A percentile compares a stretch with the other conserved stretches of the same genome.
Evolutionary conservation across 2,329 filamentous ascomycete genomes (phyloP).

Genomic region (Pestalotiopsis sp.): DNA sequence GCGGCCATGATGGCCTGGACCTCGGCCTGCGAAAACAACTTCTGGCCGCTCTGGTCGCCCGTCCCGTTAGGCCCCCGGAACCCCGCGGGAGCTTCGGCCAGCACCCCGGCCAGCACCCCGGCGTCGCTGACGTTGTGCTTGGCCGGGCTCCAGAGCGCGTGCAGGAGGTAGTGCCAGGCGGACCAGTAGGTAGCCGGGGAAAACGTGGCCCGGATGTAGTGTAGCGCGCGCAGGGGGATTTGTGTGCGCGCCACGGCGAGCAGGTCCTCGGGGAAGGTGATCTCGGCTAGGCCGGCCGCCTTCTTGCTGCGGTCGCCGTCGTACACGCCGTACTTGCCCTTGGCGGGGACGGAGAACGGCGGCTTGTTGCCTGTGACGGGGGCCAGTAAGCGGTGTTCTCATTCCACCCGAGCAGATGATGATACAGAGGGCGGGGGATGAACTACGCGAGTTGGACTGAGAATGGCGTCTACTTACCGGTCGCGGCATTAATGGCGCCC

Average conservation of each 20-base stretch:
- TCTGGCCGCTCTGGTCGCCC: slow-evolving; percentile 21
- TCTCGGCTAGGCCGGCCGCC: slow-evolving; percentile 39
- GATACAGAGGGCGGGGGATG: too few species aligned
- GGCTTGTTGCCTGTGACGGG: slow-evolving; percentile 66
- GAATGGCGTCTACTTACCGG: slow-evolving; percentile 44
- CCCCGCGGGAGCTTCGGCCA: slow-evolving; percentile 18
- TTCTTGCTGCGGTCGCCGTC: slow-evolving; percentile 44
- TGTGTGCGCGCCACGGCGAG: slow-evolving; percentile 45
- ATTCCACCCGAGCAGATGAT: too few species aligned
- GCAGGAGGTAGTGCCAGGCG: slow-evolving; percentile 58
- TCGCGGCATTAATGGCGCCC: slow-evolving; percentile 64
- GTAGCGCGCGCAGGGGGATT: slow-evolving; percentile 67
- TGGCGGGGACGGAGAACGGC: slow-evolving; percentile 72
- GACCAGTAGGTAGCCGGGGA: slow-evolving; percentile 52
- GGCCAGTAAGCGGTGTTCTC: too few species aligned
- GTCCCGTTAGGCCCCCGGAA: slow-evolving; percentile 10
- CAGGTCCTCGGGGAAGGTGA: slow-evolving; percentile 46
- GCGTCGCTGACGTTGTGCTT: slow-evolving; percentile 23
- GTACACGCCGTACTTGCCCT: slow-evolving; percentile 58
- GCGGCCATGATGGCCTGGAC: slow-evolving; percentile 58
- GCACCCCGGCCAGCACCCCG: slow-evolving; percentile 18
- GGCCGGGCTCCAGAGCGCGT: slow-evolving; percentile 57
- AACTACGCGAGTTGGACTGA: background rate
- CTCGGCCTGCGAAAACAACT: slow-evolving; percentile 54
- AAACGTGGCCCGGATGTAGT: slow-evolving; percentile 65